phyloP scores from a whole-genome alignment of 768 basidiomycete genomes.

The Postia placenta region DNA sequence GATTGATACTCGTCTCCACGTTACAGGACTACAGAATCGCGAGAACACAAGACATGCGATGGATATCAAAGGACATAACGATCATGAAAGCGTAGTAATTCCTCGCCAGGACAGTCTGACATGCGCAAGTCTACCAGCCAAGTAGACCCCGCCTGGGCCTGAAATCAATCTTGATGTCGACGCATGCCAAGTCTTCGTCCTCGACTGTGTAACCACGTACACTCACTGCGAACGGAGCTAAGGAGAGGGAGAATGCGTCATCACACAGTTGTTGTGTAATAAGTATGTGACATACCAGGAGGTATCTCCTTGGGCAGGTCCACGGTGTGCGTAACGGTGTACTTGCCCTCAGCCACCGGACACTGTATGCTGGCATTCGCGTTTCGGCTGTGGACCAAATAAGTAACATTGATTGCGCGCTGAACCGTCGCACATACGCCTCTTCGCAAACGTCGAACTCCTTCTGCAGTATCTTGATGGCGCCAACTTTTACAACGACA shows the following conservation, averaged over 20 bases:
- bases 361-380: conserved; percentile 77
- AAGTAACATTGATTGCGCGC: too few species aligned
- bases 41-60: too few species aligned
- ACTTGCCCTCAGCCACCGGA: conserved; percentile 67
- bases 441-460: conserved; percentile 88
- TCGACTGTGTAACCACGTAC: conserved; percentile 65
- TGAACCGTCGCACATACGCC: conserved; percentile 62
- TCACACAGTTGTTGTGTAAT: neutral
- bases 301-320: conserved; percentile 90
- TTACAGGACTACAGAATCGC: too few species aligned
- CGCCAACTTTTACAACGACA: conserved; percentile 88
- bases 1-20: too few species aligned
- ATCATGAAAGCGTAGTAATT: too few species aligned
- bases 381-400: conserved; percentile 43
- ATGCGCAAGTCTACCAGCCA: conserved; percentile 29
- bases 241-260: conserved; percentile 4
- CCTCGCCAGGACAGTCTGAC: too few species aligned
- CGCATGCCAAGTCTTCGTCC: conserved; percentile 74
- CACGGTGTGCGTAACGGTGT: conserved; percentile 79
- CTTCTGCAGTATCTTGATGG: conserved; percentile 83
- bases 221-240: conserved; percentile 80
- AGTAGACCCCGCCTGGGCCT: conserved; percentile 29
- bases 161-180: conserved; percentile 78
- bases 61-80: too few species aligned
- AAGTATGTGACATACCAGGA: conserved; percentile 37